Conservation (phyloP, 371 early-diverging fungal genomes). For the Chytridium lagenaria region DNA sequence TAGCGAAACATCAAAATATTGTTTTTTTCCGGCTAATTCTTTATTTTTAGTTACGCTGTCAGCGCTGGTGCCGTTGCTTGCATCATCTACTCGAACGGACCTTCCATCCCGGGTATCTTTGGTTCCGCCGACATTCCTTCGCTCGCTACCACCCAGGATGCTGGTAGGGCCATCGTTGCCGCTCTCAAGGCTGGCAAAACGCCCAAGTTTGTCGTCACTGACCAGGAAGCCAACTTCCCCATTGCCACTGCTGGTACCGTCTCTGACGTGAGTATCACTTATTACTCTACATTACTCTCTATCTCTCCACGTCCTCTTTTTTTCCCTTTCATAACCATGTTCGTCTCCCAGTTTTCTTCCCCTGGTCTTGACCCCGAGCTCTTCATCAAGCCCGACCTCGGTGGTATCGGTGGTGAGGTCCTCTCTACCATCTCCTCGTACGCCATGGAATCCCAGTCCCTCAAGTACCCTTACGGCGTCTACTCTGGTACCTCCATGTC, state of each 20-base stretch:
- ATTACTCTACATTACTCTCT: too few relatives aligned
- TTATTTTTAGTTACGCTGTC: slow-evolving; percentile 9
- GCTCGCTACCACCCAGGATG: slow-evolving; percentile 17
- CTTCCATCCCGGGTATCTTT: slow-evolving; percentile 41
- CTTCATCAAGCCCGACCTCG: slow-evolving; percentile 36
- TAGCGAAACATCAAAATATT: too few relatives aligned
- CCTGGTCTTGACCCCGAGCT: slow-evolving; percentile 25
- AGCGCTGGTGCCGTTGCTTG: slow-evolving; percentile 8
- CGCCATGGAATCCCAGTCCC: not conserved
- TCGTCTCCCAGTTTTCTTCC: slow-evolving; percentile 55
- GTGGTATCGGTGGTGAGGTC: slow-evolving; percentile 34
- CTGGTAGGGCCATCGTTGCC: slow-evolving; percentile 26
- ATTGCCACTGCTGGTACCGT: slow-evolving; percentile 50
- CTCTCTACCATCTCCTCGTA: slow-evolving; percentile 27
- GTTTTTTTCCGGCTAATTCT: too few relatives aligned
- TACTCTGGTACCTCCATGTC: slow-evolving; percentile 51
- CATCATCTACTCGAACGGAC: slow-evolving; percentile 10
- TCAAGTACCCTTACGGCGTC: slow-evolving; percentile 1
- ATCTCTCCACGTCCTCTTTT: too few relatives aligned
- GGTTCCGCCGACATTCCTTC: slow-evolving; percentile 17
- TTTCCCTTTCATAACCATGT: too few relatives aligned
- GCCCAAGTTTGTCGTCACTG: not conserved
- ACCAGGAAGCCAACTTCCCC: slow-evolving; percentile 14
- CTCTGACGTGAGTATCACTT: too few relatives aligned
- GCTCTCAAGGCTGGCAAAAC: slow-evolving; percentile 52